Percentiles rank a stretch among this genome's conserved stretches.
Conservation (phyloP, 2,329 filamentous ascomycete species). For the Periglandula ipomoeae region DNA sequence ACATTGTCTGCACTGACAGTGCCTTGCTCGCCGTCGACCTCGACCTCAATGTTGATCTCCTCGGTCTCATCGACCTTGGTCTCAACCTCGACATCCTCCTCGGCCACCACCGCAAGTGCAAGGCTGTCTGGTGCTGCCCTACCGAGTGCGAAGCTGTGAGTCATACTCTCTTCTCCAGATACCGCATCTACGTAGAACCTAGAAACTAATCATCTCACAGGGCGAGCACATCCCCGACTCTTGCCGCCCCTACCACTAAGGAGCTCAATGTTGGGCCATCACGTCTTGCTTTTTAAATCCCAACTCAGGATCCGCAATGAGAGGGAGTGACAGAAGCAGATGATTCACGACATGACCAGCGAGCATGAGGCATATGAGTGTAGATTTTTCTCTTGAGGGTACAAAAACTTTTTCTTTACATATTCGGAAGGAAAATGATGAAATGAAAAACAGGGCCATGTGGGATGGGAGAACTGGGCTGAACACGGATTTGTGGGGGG, state of each 20-base stretch:
- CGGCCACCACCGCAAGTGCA: neutral
- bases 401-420: no score
- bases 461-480: neutral
- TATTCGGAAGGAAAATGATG: neutral
- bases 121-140: conserved; percentile 4
- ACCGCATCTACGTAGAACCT: no score
- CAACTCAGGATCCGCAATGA: no score
- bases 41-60: neutral
- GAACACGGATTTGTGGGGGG: neutral
- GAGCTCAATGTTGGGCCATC: no score
- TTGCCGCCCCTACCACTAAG: neutral
- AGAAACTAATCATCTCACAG: neutral
- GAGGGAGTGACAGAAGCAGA: no score
- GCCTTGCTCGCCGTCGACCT: neutral
- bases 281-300: no score
- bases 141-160: neutral
- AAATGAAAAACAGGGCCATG: neutral
- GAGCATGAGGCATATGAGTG: no score
- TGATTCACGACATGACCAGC: no score
- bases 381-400: no score
- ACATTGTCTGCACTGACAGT: neutral
- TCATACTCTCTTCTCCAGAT: neutral
- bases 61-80: neutral
- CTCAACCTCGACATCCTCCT: neutral
- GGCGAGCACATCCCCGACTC: neutral